Percentiles rank a stretch among this genome's conserved stretches.
These are phyloP conservation scores for Clathrospora elynae DNA, from an alignment of 2,329 filamentous ascomycete species.

Conservation along the genomic window DNA sequence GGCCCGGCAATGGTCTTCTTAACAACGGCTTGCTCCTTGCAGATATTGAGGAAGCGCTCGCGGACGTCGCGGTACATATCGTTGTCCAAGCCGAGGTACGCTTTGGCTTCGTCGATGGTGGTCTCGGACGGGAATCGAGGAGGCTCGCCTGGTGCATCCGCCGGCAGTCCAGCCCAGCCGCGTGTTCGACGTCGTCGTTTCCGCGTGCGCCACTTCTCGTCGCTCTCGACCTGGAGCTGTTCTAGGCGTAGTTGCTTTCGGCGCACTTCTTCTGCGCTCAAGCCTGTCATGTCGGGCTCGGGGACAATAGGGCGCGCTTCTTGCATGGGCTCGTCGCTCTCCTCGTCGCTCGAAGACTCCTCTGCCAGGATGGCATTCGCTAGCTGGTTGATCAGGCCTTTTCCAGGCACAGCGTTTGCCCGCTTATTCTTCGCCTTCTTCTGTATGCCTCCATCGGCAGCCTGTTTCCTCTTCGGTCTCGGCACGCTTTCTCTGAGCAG, in stretches of 20 bases:
- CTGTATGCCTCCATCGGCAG: constrained; percentile 15
- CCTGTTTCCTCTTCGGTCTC: constrained; percentile 59
- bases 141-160: constrained; percentile 69
- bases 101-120: constrained; percentile 78
- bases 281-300: constrained; percentile 10
- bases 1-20: constrained; percentile 79
- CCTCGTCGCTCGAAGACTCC: constrained; percentile 23
- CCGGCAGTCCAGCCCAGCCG: constrained; percentile 69
- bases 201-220: constrained; percentile 64
- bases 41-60: constrained; percentile 71
- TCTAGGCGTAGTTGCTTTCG: constrained; percentile 38
- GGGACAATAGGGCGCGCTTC: constrained; percentile 10
- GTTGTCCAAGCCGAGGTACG: constrained; percentile 68
- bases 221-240: constrained; percentile 62
- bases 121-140: constrained; percentile 82
- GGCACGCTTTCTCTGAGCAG: constrained; percentile 59
- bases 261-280: constrained; percentile 32
- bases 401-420: constrained; percentile 19
- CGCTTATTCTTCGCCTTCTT: constrained; percentile 24
- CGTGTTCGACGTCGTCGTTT: constrained; percentile 72
- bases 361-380: constrained; percentile 36
- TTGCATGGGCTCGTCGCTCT: constrained; percentile 16
- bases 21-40: constrained; percentile 66
- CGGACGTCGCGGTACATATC: constrained; percentile 68
- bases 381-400: constrained; percentile 34